Percentiles rank a stretch among this genome's conserved stretches.
phyloP scores from a whole-genome alignment of 805 yeast genomes.

The Komagataella kurtzmanii region DNA sequence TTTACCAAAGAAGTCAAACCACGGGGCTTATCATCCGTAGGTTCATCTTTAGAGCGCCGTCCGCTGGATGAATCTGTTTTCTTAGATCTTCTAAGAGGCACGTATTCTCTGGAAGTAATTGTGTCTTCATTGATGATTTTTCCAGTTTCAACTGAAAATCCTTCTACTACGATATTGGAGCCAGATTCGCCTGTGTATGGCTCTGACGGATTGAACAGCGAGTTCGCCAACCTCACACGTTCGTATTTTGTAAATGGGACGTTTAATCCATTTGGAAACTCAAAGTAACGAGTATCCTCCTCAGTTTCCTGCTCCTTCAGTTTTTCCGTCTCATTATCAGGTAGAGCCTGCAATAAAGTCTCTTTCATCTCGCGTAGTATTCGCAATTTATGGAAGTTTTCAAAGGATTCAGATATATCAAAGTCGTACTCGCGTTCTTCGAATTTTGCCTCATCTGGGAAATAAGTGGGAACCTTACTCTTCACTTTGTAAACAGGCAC shows the following conservation, averaged over 20 bases:
- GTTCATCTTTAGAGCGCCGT: slow-evolving; percentile 9
- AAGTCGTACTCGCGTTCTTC: slow-evolving; percentile 18
- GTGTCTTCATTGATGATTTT: slow-evolving; percentile 24
- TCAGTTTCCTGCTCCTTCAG: slow-evolving; percentile 10
- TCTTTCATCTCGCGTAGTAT: slow-evolving; percentile 69
- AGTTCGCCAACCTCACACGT: slow-evolving; percentile 54
- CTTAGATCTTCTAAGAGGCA: slow-evolving; percentile 55
- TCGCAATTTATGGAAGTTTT: slow-evolving; percentile 39
- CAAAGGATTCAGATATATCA: slow-evolving; percentile 33
- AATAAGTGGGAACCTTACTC: slow-evolving; percentile 22
- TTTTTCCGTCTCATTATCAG: slow-evolving; percentile 11
- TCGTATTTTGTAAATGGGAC: slow-evolving; percentile 41
- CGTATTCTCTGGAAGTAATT: slow-evolving; percentile 43
- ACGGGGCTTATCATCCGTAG: slow-evolving; percentile 11
- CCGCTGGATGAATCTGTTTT: slow-evolving; percentile 8
- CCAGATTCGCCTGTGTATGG: slow-evolving; percentile 13
- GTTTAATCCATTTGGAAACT: slow-evolving; percentile 65
- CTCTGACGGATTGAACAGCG: slow-evolving; percentile 52
- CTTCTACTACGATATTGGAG: slow-evolving; percentile 14
- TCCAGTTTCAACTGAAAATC: slow-evolving; percentile 37
- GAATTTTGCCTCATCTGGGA: slow-evolving; percentile 10
- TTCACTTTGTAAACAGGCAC: slow-evolving; percentile 37
- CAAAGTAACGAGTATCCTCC: slow-evolving; percentile 34
- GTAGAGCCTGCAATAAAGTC: slow-evolving; percentile 35
- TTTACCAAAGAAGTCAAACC: slow-evolving; percentile 48